Percentiles rank a stretch among this genome's conserved stretches.
Conservation (phyloP, 306 rosid genomes). For the Malus fusca region DNA sequence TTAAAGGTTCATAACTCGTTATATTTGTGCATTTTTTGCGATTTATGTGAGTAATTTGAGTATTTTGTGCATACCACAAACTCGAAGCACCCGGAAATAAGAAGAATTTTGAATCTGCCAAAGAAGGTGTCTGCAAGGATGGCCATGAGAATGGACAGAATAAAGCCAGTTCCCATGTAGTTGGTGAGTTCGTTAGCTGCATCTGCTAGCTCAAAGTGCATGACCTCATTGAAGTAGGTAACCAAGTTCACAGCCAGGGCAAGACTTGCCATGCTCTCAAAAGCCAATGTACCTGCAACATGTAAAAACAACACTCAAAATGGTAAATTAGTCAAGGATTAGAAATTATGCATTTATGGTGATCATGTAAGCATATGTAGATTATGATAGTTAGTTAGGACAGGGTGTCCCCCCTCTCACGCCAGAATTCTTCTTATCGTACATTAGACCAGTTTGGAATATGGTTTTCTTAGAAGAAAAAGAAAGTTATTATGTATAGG, state of each 20-base stretch:
- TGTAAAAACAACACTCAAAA: background rate
- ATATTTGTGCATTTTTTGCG: too few species aligned
- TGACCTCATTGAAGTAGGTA: slow-evolving; percentile 52
- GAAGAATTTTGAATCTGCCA: slow-evolving; percentile 57
- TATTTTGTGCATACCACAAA: slow-evolving; percentile 43
- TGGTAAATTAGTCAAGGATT: background rate
- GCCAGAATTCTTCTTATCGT: too few species aligned
- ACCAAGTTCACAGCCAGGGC: slow-evolving; percentile 76
- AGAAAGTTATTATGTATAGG: background rate
- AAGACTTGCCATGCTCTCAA: slow-evolving; percentile 68
- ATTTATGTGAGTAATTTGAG: background rate
- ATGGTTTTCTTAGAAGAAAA: too few species aligned
- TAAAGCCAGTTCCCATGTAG: slow-evolving; percentile 62
- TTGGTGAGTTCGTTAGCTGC: slow-evolving; percentile 83
- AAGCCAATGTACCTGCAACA: slow-evolving; percentile 46
- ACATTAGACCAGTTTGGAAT: background rate
- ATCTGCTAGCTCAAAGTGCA: slow-evolving; percentile 68
- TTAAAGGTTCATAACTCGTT: too few species aligned
- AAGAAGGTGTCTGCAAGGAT: slow-evolving; percentile 62
- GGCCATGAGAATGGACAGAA: slow-evolving; percentile 62
- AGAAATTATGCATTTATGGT: too few species aligned
- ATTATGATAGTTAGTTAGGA: too few species aligned
- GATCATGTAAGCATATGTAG: too few species aligned
- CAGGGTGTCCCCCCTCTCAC: too few species aligned
- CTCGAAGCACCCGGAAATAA: slow-evolving; percentile 54